Evolutionary conservation across 2,329 filamentous ascomycete species (phyloP).

Genomic region (Hymenoscyphus scutula): DNA sequence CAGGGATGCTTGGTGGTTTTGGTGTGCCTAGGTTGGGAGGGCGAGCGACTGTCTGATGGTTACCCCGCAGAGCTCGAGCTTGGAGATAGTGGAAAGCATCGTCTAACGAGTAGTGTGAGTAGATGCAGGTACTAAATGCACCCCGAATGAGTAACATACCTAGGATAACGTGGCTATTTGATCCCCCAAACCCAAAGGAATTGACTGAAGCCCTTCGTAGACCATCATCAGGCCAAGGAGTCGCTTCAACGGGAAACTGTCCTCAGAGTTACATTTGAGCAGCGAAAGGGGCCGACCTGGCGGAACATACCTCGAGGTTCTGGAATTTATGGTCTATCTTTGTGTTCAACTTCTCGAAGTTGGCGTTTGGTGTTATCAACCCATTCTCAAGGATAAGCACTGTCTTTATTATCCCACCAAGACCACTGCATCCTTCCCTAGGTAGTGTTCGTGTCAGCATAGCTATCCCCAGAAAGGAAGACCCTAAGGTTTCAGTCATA

Average conservation of each 20-base stretch:
- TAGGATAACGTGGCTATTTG: slow-evolving; percentile 34
- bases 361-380: slow-evolving; percentile 40
- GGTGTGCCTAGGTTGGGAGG: neutral
- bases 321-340: slow-evolving; percentile 29
- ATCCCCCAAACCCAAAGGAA: slow-evolving; percentile 29
- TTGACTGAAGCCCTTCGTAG: slow-evolving; percentile 47
- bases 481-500: no score
- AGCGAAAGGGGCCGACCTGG: neutral
- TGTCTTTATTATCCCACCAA: slow-evolving; percentile 20
- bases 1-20: neutral
- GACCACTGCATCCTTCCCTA: slow-evolving; percentile 21
- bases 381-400: slow-evolving; percentile 28
- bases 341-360: slow-evolving; percentile 35
- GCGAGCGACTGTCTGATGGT: neutral
- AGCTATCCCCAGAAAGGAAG: no score
- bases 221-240: slow-evolving; percentile 15
- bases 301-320: neutral
- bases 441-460: no score
- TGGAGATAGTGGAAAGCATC: slow-evolving; percentile 1
- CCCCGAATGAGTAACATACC: slow-evolving; percentile 25
- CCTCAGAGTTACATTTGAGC: neutral
- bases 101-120: slow-evolving; percentile 3
- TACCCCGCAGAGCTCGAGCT: neutral
- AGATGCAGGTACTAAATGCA: neutral
- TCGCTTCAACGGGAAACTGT: slow-evolving; percentile 27